A percentile compares a stretch with the other conserved stretches of the same genome.
These are phyloP conservation scores for Tolypocladium ovalisporum DNA, from an alignment of 2,329 filamentous ascomycete species.

Conservation along the genomic window DNA sequence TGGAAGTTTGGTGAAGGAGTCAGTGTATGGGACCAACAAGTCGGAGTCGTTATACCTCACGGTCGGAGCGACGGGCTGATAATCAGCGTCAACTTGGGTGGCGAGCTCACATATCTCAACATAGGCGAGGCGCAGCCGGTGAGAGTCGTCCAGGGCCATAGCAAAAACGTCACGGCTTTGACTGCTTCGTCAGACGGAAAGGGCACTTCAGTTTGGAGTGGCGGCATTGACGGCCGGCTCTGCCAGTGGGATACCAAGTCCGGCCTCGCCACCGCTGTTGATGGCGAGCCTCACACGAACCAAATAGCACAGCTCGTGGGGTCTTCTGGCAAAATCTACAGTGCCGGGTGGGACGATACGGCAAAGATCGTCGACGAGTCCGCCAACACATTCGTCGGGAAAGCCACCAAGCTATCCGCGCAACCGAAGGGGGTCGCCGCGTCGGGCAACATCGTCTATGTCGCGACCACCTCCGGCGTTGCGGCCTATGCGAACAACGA, in stretches of 20 bases:
- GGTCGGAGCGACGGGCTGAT: slow-evolving; percentile 76
- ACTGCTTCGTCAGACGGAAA: slow-evolving; percentile 33
- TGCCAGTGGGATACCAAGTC: slow-evolving; percentile 70
- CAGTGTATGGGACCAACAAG: slow-evolving; percentile 76
- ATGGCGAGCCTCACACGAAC: slow-evolving; percentile 75
- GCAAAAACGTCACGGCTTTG: slow-evolving; percentile 80
- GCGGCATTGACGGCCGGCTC: slow-evolving; percentile 83
- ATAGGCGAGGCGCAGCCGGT: slow-evolving; percentile 60
- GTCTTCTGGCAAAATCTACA: slow-evolving; percentile 57
- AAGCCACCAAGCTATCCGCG: slow-evolving; percentile 54
- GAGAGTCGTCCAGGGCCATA: slow-evolving; percentile 73
- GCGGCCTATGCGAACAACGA: slow-evolving; percentile 49
- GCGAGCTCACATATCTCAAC: slow-evolving; percentile 81
- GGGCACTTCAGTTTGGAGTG: slow-evolving; percentile 65
- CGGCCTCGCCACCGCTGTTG: slow-evolving; percentile 59
- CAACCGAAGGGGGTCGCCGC: slow-evolving; percentile 71
- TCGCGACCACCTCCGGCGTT: slow-evolving; percentile 44
- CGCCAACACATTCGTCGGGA: slow-evolving; percentile 64
- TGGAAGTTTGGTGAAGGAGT: slow-evolving; percentile 79
- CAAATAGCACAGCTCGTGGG: slow-evolving; percentile 70
- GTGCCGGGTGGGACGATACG: slow-evolving; percentile 89
- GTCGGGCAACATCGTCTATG: slow-evolving; percentile 37
- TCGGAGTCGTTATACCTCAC: slow-evolving; percentile 83
- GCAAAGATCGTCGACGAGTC: slow-evolving; percentile 68
- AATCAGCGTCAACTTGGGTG: slow-evolving; percentile 79